These are phyloP conservation scores for Posidonia australis DNA, from an alignment of 106 monocot species.

Conservation along the genomic window DNA sequence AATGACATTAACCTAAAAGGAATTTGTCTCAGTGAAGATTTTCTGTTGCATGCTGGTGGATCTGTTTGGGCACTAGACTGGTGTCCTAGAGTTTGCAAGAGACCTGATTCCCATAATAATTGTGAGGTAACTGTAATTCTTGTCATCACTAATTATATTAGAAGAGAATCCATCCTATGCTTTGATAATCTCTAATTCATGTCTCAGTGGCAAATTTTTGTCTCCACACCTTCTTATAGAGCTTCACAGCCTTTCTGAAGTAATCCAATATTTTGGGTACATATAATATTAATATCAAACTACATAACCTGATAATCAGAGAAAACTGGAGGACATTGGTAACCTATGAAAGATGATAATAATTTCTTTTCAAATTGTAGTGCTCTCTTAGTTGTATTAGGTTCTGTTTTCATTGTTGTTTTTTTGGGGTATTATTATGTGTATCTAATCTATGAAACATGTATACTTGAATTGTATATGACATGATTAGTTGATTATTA, in stretches of 20 bases:
- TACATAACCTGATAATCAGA: no score
- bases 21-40: constrained; percentile 49
- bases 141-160: background rate
- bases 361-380: background rate
- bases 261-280: no score
- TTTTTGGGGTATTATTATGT: no score
- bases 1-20: background rate
- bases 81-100: constrained; percentile 56
- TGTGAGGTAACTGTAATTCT: constrained; percentile 58
- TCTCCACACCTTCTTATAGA: background rate
- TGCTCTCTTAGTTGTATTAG: background rate
- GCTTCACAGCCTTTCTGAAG: no score
- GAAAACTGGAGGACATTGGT: no score
- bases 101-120: constrained; percentile 4
- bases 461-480: background rate
- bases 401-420: background rate
- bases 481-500: background rate
- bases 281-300: no score
- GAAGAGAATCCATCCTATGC: background rate
- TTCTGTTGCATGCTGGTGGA: constrained; percentile 79
- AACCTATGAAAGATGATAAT: no score
- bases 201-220: background rate
- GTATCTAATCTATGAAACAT: no score
- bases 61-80: constrained; percentile 85
- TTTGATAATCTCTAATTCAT: background rate